Evolutionary conservation across 805 yeast genomes (phyloP).

Genomic region (Teunomyces aglyptinius): DNA sequence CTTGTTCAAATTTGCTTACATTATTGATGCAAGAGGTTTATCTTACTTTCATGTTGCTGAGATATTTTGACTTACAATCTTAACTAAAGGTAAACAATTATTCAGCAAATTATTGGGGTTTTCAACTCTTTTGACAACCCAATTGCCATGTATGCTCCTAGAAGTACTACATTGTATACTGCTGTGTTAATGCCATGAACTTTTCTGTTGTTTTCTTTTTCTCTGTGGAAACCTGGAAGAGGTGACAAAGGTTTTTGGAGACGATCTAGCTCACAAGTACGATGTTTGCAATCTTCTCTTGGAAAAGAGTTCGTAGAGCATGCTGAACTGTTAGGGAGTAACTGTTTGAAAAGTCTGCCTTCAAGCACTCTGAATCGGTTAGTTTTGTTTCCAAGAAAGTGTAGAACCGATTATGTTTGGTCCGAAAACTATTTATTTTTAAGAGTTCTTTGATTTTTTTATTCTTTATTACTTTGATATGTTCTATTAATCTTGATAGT

Average conservation of each 20-base stretch:
- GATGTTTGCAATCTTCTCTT: neutral
- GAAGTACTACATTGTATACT: constrained; percentile 45
- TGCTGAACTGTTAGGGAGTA: neutral
- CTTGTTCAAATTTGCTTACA: constrained; percentile 42
- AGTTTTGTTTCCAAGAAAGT: neutral
- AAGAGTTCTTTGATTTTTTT: neutral
- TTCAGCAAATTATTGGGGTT: constrained; percentile 19
- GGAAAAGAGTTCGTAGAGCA: neutral
- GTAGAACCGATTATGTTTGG: neutral
- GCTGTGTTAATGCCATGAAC: constrained; percentile 27
- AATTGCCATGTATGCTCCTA: constrained; percentile 39
- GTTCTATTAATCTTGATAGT: too few species aligned
- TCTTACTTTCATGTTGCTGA: constrained; percentile 48
- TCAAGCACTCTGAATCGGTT: neutral
- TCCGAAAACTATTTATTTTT: neutral
- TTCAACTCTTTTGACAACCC: constrained; percentile 24
- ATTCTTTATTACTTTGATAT: neutral
- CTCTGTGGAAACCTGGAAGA: constrained; percentile 47
- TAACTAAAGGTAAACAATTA: constrained; percentile 38
- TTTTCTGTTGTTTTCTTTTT: constrained; percentile 27
- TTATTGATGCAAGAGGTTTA: constrained; percentile 43
- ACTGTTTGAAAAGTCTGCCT: neutral
- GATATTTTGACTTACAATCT: constrained; percentile 33
- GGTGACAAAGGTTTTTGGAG: constrained; percentile 42
- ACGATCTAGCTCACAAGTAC: constrained; percentile 12